phyloP scores from a whole-genome alignment of 768 basidiomycete genomes.

The Boletus vermiculosoides region DNA sequence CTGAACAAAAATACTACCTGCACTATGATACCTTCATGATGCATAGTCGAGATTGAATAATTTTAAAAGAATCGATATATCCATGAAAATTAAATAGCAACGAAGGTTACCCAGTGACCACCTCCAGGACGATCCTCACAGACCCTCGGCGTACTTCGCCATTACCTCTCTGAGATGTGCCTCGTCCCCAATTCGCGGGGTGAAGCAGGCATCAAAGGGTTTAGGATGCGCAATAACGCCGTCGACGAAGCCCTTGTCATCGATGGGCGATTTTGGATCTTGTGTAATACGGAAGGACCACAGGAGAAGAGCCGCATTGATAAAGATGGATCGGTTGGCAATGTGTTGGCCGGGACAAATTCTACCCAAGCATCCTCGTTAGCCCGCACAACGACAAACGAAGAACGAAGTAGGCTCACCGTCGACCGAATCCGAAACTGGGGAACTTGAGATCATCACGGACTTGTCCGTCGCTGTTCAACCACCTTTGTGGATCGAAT shows the following conservation, averaged over 20 bases:
- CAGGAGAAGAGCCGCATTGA: conserved; percentile 60
- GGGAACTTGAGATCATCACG: conserved; percentile 54
- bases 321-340: conserved; percentile 58
- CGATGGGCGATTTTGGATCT: conserved; percentile 54
- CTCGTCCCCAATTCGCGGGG: conserved; percentile 40
- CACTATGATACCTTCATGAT: background rate
- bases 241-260: conserved; percentile 60
- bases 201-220: conserved; percentile 58
- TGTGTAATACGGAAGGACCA: conserved; percentile 63
- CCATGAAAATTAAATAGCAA: background rate
- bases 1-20: background rate
- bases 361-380: conserved; percentile 28
- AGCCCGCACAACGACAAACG: background rate
- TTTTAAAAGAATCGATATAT: background rate
- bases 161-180: conserved; percentile 27
- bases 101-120: background rate
- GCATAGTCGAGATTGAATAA: background rate
- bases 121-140: conserved; percentile 3
- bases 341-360: conserved; percentile 68
- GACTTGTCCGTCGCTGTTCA: conserved; percentile 37
- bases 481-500: conserved; percentile 61
- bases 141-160: conserved; percentile 23
- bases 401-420: conserved; percentile 16
- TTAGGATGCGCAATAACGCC: conserved; percentile 62
- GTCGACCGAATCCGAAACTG: conserved; percentile 56